A percentile compares a stretch with the other conserved stretches of the same genome.
Conservation (phyloP, 2,329 filamentous ascomycete genomes). For the Aspergillus tamarii region DNA sequence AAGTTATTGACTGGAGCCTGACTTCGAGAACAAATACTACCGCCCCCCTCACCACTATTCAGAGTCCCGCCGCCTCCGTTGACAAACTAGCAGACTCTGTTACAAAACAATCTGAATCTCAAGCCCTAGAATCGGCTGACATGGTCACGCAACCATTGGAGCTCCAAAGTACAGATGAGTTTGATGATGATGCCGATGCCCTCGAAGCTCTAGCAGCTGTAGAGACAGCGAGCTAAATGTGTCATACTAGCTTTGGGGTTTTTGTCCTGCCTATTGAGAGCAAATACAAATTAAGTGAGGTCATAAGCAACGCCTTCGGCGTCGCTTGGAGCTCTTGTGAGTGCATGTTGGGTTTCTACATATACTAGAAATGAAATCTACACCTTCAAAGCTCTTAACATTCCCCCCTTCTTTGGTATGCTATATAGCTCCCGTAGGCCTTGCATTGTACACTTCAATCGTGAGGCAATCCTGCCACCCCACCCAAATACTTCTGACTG, state of each 20-base stretch:
- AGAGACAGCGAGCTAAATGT: conserved; percentile 17
- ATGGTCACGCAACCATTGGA: conserved; percentile 22
- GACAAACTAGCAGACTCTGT: conserved; percentile 25
- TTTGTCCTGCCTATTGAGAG: neutral
- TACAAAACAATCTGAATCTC: conserved; percentile 11
- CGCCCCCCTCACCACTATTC: conserved; percentile 17
- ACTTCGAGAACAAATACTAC: conserved; percentile 36
- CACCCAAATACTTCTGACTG: no score
- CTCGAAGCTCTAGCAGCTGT: conserved; percentile 44
- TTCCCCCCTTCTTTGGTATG: neutral
- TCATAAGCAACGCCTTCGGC: neutral
- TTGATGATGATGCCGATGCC: conserved; percentile 48
- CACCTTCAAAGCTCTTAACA: neutral
- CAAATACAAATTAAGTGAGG: neutral
- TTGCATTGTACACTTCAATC: no score
- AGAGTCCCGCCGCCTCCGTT: conserved; percentile 25
- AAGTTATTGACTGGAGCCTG: conserved; percentile 82
- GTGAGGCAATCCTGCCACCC: no score
- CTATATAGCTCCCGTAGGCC: neutral
- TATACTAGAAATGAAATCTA: neutral
- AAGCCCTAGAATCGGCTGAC: conserved; percentile 14
- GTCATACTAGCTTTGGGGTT: neutral
- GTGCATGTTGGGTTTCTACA: neutral
- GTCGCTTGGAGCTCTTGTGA: neutral
- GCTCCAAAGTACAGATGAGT: conserved; percentile 34